Percentiles rank a stretch among this genome's conserved stretches.
Evolutionary conservation across 257 asterid genomes (phyloP).

Genomic region (Nicotiana tomentosiformis): DNA sequence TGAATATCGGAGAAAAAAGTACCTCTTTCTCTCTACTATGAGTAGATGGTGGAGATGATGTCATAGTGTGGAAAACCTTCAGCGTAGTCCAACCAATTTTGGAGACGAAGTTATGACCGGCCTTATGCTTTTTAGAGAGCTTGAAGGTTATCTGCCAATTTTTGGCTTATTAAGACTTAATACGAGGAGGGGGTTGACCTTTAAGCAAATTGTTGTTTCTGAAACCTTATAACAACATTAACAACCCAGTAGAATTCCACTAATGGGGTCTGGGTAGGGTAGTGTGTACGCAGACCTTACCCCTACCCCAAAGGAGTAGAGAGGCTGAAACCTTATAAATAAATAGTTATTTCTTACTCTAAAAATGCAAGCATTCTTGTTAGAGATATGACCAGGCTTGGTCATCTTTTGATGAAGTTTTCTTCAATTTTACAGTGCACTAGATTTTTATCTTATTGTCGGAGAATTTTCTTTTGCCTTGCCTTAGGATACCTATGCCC

Average conservation of each 20-base stretch:
- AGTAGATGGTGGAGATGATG: not conserved
- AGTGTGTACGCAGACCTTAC: no score
- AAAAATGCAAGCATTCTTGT: not conserved
- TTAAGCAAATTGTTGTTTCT: not conserved
- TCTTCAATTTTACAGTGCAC: not conserved
- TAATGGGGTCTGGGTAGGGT: no score
- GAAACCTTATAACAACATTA: not conserved
- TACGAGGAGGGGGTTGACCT: not conserved
- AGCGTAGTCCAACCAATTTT: not conserved
- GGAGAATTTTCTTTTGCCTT: not conserved
- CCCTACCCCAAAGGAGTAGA: no score
- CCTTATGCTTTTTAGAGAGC: not conserved
- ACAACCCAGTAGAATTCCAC: no score
- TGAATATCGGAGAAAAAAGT: not conserved
- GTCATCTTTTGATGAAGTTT: not conserved
- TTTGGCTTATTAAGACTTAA: not conserved
- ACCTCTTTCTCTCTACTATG: not conserved
- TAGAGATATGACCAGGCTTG: not conserved
- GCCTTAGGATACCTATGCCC: not conserved
- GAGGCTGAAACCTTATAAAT: not conserved
- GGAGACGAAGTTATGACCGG: not conserved
- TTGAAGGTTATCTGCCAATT: not conserved
- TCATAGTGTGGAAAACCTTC: not conserved
- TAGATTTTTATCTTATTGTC: not conserved
- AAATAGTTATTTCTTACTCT: not conserved